Percentiles rank a stretch among this genome's conserved stretches.
These are phyloP conservation scores for Erodium chrysanthum DNA, from an alignment of 441 rosid species.

Conservation along the genomic window DNA sequence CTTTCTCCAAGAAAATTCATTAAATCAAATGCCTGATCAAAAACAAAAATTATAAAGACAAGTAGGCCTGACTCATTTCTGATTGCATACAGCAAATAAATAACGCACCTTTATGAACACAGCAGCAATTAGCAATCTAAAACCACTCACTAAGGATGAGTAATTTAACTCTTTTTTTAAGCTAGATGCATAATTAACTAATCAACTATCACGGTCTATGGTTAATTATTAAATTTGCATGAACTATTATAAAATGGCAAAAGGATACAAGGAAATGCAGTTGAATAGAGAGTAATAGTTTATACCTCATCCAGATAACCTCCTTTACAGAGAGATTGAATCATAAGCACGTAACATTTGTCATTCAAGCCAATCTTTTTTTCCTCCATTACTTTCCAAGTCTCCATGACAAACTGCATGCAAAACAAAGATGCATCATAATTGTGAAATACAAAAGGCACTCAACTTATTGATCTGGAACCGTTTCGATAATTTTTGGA, in stretches of 20 bases:
- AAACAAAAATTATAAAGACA: neutral
- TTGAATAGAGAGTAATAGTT: neutral
- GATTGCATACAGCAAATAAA: conserved; percentile 7
- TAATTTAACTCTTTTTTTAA: too few relatives aligned
- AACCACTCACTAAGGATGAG: neutral
- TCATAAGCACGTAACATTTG: conserved; percentile 43
- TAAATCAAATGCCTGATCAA: conserved; percentile 55
- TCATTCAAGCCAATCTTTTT: conserved; percentile 37
- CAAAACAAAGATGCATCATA: conserved; percentile 20
- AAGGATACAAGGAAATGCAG: neutral
- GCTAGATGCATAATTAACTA: neutral
- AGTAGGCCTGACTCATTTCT: conserved; percentile 9
- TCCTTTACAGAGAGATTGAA: conserved; percentile 65
- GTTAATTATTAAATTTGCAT: conserved; percentile 3
- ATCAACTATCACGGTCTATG: conserved; percentile 8
- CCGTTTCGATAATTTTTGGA: too few relatives aligned
- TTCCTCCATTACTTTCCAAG: conserved; percentile 59
- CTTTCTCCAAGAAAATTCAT: conserved; percentile 41
- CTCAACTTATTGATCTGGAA: conserved; percentile 3
- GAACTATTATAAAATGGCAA: neutral
- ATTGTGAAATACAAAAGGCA: conserved; percentile 13
- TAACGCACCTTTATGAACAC: conserved; percentile 11
- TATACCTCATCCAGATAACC: conserved; percentile 74
- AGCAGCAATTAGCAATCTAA: conserved; percentile 1
- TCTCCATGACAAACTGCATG: conserved; percentile 81